Conservation (phyloP, 352 stramenopile species). For the Peronosclerospora sorghi region DNA sequence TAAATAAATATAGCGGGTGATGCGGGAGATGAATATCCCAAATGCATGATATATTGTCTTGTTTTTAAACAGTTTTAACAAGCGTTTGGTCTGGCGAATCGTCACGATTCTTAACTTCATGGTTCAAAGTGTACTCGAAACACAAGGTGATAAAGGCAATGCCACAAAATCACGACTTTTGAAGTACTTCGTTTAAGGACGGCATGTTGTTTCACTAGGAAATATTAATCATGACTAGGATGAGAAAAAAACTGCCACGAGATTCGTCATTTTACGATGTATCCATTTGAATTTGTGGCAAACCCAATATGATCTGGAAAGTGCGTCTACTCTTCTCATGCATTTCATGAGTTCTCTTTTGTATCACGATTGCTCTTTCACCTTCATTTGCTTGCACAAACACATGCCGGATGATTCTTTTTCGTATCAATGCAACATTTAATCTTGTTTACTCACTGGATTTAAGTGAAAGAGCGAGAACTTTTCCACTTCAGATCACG, state of each 20-base stretch:
- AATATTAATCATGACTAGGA: constrained; percentile 2
- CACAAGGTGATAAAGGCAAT: constrained; percentile 36
- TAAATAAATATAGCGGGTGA: constrained; percentile 30
- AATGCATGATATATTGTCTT: constrained; percentile 49
- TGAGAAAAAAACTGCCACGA: constrained; percentile 11
- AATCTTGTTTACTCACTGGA: constrained; percentile 47
- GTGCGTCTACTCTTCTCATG: constrained; percentile 49
- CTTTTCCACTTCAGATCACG: constrained; percentile 61
- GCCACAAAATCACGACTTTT: constrained; percentile 19
- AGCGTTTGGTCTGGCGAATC: no score
- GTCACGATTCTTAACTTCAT: no score
- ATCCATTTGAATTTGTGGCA: constrained; percentile 19
- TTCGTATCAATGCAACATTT: constrained; percentile 40
- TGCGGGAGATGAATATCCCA: constrained; percentile 56
- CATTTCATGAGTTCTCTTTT: constrained; percentile 35
- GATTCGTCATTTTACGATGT: constrained; percentile 22
- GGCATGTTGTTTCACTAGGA: constrained; percentile 8
- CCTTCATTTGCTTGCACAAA: constrained; percentile 55
- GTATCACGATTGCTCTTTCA: constrained; percentile 29
- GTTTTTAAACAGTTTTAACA: constrained; percentile 9
- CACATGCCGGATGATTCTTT: constrained; percentile 36
- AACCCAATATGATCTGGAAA: constrained; percentile 68
- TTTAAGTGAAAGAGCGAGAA: constrained; percentile 52
- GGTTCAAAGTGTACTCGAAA: constrained; percentile 39
- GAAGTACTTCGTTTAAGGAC: constrained; percentile 20